Base-by-base conservation (phyloP, 2,329 filamentous ascomycete genomes). In the Endoconidiophora laricicola region DNA sequence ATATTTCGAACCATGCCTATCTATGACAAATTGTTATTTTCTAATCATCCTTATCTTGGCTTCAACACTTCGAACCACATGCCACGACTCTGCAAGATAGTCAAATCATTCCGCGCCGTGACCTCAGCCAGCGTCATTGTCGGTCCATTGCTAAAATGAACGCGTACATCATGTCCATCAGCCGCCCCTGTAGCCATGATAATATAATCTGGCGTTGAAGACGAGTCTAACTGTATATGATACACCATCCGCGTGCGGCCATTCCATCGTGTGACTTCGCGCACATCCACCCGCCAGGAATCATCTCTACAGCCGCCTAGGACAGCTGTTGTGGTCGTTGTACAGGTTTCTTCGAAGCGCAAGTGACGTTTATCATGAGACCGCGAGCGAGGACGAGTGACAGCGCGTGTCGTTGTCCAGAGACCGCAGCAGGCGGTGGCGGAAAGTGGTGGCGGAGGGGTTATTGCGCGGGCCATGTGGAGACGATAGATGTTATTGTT, bases 111-210 rank as follows among this genome's bases (percentile, higher is more conserved):
- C 2, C 47, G 40, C 20, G 29, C 40, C 2, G 14, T 40, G 6
- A 49, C 23, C 24, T 49, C 47, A 10, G 47, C 40, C 24, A 49
- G 47, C 29, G 29, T 20, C 47, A 49, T 37, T n/a, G 47, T 5
- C 18, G 33, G 40, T 5, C 23, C 38, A 14, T 18, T 26, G 16
- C 7, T 26, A n/a, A 49, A 24, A 5, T 49, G 47, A 29, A 49
- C 40, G 6, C 47, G 47, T 14, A 49, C 29, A 18, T 44, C 47
- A 4, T 38, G 47, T 10, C 29, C 40, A 20, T 40, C 37, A 9
- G 4, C 18, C 16, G 40, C n/a, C 3, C 47, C 47, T 41, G 29
- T 49, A n/a, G 38, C 4, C 6, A 41, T n/a, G 4, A 49, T 41
- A 12, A 49, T n/a, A 18, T 49, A 37, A 33, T 49, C 47, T 9